Evolutionary conservation across 345 rosid genomes (phyloP).

Genomic region (Pistacia integerrima): DNA sequence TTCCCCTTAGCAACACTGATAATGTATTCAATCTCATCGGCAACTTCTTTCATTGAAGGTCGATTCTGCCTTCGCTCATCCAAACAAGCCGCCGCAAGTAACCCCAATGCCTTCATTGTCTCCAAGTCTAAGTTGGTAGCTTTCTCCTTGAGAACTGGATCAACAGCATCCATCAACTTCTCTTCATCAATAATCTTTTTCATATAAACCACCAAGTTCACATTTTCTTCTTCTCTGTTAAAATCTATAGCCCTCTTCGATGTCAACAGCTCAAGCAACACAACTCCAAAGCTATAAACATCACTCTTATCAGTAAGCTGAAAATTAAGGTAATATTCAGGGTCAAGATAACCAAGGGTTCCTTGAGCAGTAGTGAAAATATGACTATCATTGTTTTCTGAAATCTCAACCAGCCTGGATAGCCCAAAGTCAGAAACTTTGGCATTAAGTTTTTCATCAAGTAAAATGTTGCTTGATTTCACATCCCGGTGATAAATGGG

Average conservation of each 20-base stretch:
- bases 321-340: slow-evolving; percentile 44
- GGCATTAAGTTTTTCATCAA: slow-evolving; percentile 46
- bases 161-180: slow-evolving; percentile 40
- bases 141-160: slow-evolving; percentile 36
- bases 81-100: slow-evolving; percentile 49
- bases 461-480: slow-evolving; percentile 56
- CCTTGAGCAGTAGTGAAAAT: slow-evolving; percentile 59
- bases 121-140: slow-evolving; percentile 37
- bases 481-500: slow-evolving; percentile 55
- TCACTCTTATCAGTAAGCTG: slow-evolving; percentile 57
- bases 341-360: slow-evolving; percentile 53
- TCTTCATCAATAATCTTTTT: slow-evolving; percentile 41
- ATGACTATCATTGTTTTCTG: slow-evolving; percentile 42
- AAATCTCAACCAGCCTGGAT: slow-evolving; percentile 41
- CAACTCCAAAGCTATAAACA: slow-evolving; percentile 59
- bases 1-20: slow-evolving; percentile 24
- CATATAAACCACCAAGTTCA: slow-evolving; percentile 45
- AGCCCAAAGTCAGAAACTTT: slow-evolving; percentile 59
- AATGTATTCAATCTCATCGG: slow-evolving; percentile 56
- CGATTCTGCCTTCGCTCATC: slow-evolving; percentile 61
- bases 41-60: slow-evolving; percentile 67
- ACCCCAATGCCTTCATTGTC: slow-evolving; percentile 52
- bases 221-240: slow-evolving; percentile 38
- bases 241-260: slow-evolving; percentile 49
- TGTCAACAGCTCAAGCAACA: slow-evolving; percentile 51